phyloP scores from a whole-genome alignment of 305 asterid genomes.

The Fraxinus platypoda region DNA sequence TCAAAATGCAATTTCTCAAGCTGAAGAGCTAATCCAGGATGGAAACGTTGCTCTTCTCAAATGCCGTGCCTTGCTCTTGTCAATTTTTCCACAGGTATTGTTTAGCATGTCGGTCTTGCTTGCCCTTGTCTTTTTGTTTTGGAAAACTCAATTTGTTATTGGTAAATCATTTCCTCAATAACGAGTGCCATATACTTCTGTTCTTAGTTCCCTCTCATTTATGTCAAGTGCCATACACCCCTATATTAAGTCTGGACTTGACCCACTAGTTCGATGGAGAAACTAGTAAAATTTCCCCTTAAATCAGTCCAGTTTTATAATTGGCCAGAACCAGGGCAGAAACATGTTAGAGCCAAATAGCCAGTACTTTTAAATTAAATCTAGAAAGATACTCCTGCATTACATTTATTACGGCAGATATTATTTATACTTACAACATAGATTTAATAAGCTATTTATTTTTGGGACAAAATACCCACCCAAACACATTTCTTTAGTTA shows the following conservation, averaged over 20 bases:
- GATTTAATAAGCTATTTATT: not conserved
- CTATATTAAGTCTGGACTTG: not conserved
- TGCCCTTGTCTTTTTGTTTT: conserved; percentile 3
- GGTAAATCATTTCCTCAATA: not conserved
- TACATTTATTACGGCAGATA: not conserved
- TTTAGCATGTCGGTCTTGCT: conserved; percentile 1
- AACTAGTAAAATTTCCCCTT: not conserved
- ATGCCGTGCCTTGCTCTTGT: conserved; percentile 67
- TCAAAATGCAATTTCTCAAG: conserved; percentile 81
- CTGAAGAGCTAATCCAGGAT: conserved; percentile 83
- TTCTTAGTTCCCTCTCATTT: not conserved
- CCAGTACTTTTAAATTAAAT: not conserved
- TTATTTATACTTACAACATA: not conserved
- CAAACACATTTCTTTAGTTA: not conserved
- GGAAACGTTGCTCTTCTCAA: conserved; percentile 80
- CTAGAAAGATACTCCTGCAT: not conserved
- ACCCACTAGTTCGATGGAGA: not conserved
- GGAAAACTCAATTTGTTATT: conserved; percentile 3
- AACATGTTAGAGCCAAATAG: not conserved
- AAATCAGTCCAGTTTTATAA: not conserved
- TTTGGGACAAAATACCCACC: not conserved
- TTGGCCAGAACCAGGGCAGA: not conserved
- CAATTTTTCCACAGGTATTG: conserved; percentile 84
- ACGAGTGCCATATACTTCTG: not conserved
- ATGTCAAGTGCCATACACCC: not conserved